Evolutionary conservation across 257 asterid species (phyloP).

Genomic region (Jaltomata sinuosa): DNA sequence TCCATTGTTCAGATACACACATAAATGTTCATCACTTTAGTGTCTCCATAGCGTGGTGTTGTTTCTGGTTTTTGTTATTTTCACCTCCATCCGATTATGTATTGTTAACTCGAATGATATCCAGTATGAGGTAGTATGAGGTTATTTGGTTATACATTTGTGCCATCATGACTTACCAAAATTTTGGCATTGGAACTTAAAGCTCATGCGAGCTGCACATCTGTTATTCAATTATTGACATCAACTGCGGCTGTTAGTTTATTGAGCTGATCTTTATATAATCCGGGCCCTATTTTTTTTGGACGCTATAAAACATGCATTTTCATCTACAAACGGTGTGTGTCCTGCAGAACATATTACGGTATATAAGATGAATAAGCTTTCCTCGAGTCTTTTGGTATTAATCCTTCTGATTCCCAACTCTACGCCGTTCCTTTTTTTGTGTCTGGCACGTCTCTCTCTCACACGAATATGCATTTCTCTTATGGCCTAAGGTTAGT

Average conservation of each 20-base stretch:
- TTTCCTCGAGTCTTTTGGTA: not conserved
- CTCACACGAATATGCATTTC: too few species aligned
- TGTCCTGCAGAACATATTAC: not conserved
- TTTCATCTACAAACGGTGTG: not conserved
- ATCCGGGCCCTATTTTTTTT: not conserved
- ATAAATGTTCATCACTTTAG: not conserved
- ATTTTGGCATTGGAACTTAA: not conserved
- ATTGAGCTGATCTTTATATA: not conserved
- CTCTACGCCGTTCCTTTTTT: not conserved
- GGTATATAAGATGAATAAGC: not conserved
- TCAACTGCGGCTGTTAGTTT: not conserved
- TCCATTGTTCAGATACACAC: not conserved
- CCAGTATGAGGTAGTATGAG: not conserved
- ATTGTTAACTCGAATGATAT: not conserved
- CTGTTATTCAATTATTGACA: not conserved
- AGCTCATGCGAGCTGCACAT: not conserved
- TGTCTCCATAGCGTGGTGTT: not conserved
- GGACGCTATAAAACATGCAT: not conserved
- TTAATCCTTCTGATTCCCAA: not conserved
- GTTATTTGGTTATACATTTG: not conserved
- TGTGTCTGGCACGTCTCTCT: not conserved
- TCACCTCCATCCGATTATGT: not conserved
- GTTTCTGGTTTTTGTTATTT: not conserved
- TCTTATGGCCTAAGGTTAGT: too few species aligned
- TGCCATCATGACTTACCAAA: not conserved